phyloP scores from a whole-genome alignment of 169 alveolate species.

The Cryptosporidium sp. region DNA sequence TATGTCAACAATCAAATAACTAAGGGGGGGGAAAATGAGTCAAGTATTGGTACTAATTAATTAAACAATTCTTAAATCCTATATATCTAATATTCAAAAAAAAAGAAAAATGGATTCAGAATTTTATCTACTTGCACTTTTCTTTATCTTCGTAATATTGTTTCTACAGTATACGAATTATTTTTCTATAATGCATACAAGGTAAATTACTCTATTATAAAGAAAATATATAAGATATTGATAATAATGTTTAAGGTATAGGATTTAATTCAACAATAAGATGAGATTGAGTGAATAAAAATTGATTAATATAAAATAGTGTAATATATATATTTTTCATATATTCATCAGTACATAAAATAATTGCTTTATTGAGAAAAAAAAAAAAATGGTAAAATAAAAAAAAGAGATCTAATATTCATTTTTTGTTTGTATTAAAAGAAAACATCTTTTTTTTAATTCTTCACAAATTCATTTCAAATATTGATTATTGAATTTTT shows the following conservation, averaged over 20 bases:
- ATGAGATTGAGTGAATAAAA: not conserved
- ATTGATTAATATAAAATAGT: not conserved
- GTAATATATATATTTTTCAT: not conserved
- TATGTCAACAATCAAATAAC: not conserved
- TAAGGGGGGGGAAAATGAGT: not conserved
- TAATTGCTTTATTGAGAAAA: too few relatives aligned
- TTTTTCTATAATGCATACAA: conserved; percentile 59
- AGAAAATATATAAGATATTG: not conserved
- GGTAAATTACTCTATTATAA: conserved; percentile 25
- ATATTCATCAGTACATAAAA: not conserved
- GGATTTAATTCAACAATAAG: not conserved
- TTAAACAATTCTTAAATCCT: not conserved
- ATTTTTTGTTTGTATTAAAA: not conserved
- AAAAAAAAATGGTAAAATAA: not conserved
- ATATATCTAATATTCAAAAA: not conserved
- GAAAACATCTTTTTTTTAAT: not conserved
- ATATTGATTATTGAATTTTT: not conserved
- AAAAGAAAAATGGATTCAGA: not conserved
- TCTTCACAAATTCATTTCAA: not conserved
- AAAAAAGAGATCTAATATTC: not conserved
- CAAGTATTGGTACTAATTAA: not conserved
- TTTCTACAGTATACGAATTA: conserved; percentile 29
- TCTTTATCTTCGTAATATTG: conserved; percentile 4
- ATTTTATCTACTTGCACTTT: not conserved
- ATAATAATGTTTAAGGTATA: not conserved